Conservation (phyloP, 2,329 filamentous ascomycete genomes). For the Microcera coccophila region DNA sequence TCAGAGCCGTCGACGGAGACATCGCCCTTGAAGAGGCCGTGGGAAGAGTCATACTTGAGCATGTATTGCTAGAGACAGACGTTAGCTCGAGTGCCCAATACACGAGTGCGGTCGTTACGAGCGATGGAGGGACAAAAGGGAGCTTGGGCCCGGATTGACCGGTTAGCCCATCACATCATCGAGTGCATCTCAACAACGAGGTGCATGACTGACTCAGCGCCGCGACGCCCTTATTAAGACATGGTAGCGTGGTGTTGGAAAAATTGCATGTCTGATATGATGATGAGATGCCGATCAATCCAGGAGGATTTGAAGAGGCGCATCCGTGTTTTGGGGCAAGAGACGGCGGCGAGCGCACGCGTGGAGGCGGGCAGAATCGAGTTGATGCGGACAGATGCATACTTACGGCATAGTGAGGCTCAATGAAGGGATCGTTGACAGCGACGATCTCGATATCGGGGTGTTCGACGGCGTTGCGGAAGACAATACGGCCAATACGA, state of each 20-base stretch:
- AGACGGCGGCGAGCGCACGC: slow-evolving; percentile 4
- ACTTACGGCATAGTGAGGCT: slow-evolving; percentile 94
- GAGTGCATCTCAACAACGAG: background rate
- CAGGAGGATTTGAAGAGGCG: background rate
- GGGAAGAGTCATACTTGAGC: slow-evolving; percentile 98
- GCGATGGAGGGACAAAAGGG: background rate
- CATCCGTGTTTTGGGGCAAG: background rate
- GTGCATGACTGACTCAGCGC: background rate
- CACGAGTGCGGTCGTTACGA: background rate
- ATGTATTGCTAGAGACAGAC: slow-evolving; percentile 76
- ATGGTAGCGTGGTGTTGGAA: background rate
- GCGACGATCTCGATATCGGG: slow-evolving; percentile 87
- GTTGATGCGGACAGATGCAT: slow-evolving; percentile 6
- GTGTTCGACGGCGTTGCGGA: slow-evolving; percentile 95
- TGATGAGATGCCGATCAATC: background rate
- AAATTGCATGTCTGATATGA: slow-evolving; percentile 12
- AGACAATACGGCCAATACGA: slow-evolving; percentile 98
- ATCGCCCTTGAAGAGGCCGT: slow-evolving; percentile 93
- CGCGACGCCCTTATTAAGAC: no score
- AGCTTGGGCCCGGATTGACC: background rate
- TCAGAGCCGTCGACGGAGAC: slow-evolving; percentile 67
- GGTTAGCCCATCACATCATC: background rate
- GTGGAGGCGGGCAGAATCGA: slow-evolving; percentile 9
- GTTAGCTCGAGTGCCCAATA: slow-evolving; percentile 1
- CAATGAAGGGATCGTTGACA: slow-evolving; percentile 99